Percentiles rank a stretch among this genome's conserved stretches.
Evolutionary conservation across 257 asterid genomes (phyloP).

Genomic region (Solanum tacnaense): DNA sequence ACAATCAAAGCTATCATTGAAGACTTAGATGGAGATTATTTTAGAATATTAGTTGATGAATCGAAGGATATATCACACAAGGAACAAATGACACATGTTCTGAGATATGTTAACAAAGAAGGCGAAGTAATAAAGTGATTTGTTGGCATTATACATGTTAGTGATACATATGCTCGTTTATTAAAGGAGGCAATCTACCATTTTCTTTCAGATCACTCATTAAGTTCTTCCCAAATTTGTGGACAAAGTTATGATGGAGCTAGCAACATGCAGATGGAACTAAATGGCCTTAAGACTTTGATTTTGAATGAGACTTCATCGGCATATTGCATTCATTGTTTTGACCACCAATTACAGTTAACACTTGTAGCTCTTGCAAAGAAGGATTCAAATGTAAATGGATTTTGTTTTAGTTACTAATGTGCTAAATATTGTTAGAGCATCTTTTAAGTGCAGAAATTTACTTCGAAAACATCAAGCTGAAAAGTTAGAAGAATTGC

Average conservation of each 20-base stretch:
- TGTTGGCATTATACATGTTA: background rate
- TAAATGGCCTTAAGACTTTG: background rate
- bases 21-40: background rate
- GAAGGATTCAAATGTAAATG: background rate
- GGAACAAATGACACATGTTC: background rate
- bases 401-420: background rate
- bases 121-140: background rate
- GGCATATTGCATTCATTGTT: background rate
- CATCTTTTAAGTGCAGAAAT: background rate
- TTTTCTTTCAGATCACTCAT: background rate
- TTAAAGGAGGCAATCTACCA: background rate
- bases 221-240: background rate
- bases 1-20: background rate
- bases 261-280: background rate
- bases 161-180: background rate
- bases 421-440: background rate
- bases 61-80: background rate
- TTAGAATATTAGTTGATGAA: too few relatives aligned
- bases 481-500: background rate
- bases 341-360: background rate
- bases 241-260: background rate
- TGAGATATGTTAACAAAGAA: background rate
- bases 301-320: background rate
- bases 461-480: background rate
- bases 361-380: background rate